Conservation (phyloP, 2,329 filamentous ascomycete genomes). For the Arthroderma uncinatum region DNA sequence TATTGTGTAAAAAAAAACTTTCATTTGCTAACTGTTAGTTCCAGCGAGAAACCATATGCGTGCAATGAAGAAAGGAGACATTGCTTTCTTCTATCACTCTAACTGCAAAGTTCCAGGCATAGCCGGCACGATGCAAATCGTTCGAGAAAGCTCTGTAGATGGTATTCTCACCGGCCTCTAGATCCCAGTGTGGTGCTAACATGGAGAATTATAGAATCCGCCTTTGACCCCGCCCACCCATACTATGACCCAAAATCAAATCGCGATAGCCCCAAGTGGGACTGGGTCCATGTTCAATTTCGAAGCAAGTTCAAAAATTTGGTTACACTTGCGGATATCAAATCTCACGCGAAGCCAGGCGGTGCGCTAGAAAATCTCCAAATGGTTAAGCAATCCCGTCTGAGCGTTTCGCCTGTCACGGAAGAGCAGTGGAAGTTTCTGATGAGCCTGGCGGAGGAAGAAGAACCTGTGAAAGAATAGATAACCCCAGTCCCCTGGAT, state of each 20-base stretch:
- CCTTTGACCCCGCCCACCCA: constrained; percentile 58
- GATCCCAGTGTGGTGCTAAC: background rate
- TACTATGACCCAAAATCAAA: constrained; percentile 77
- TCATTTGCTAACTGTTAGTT: background rate
- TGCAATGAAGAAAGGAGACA: constrained; percentile 80
- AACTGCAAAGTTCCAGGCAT: constrained; percentile 85
- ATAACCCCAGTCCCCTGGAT: background rate
- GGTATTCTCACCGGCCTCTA: constrained; percentile 34
- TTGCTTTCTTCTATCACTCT: constrained; percentile 95
- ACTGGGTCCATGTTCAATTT: constrained; percentile 78
- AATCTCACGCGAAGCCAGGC: constrained; percentile 48
- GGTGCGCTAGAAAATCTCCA: constrained; percentile 62
- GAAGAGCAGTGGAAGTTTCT: constrained; percentile 41
- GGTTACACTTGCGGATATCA: constrained; percentile 61
- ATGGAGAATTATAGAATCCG: constrained; percentile 43
- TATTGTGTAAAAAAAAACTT: background rate
- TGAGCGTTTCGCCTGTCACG: constrained; percentile 58
- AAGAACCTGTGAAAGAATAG: constrained; percentile 12
- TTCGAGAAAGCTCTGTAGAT: constrained; percentile 71
- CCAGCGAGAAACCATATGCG: constrained; percentile 77
- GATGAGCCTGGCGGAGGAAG: constrained; percentile 31
- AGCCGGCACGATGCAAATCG: constrained; percentile 79
- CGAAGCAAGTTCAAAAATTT: constrained; percentile 65
- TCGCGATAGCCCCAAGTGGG: constrained; percentile 65
- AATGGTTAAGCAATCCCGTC: constrained; percentile 65